Base-by-base conservation (phyloP, 176 grass and related monocot genomes). In the Musa schizocarpa region DNA sequence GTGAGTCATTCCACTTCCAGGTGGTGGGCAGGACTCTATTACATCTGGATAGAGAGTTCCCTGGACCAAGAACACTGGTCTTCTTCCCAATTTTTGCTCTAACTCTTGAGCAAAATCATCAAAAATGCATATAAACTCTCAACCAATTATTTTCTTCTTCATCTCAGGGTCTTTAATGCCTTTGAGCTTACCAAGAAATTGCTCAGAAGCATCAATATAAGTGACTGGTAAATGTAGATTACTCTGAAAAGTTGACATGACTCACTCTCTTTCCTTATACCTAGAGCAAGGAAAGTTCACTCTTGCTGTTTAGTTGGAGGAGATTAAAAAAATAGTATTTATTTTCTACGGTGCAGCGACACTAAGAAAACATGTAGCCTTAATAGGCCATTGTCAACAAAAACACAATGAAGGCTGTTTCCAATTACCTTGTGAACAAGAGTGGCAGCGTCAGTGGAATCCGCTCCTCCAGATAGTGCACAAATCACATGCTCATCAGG, bases 41-140 rank as follows among this genome's bases (percentile, higher is more conserved):
- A 92, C 92, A 76, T 92, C 92, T 69, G 92, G 92, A 77, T 96
- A 96, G 27, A 96, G 68, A 71, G 92, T 96, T 23, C 92, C 92
- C 81, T 96, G 92, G 63, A 92, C 92, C 59, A 96, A 78, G 83
- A 76, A 96, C 43, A 54, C 78, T 16, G 92, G 85, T 54, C 76
- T 81, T 77, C 84, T 92, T 13, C 89, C 92, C 26, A 89, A 71
- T 57, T 84, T 82, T 27, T 78, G 52, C 58, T 86, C 92, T 59
- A 96, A 76, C 50, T 86, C 82, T 4, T 82, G 82, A 69, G 87
- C 89, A 86, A 96, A 96, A 22, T 86, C 85, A 89, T 96, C 87
- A 76, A 96, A 96, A 72, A 92, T 87, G 65, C 63, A 79, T 69
- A 96, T 92, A 70, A 96, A 96, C 69, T 96, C 89, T 56, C 81